Base-by-base conservation (phyloP, 1,139 yeast species). In the Yamadazyma blattariae region DNA sequence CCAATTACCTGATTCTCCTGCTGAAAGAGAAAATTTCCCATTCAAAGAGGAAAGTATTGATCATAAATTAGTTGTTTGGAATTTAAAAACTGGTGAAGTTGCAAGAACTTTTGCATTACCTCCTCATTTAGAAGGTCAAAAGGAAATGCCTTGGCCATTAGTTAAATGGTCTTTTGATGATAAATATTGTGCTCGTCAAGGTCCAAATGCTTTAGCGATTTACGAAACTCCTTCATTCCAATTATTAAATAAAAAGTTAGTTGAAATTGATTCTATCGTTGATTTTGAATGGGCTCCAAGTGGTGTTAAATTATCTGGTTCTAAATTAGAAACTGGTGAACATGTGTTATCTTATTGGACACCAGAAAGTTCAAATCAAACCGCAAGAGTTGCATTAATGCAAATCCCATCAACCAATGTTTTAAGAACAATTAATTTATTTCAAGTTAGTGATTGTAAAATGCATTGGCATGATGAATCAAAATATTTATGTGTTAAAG, bases 211-310 rank as follows among this genome's bases (percentile, higher is more conserved):
- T 37, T 72, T 94, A 50, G 92, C 96, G 33, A 77, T 94, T 46
- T 94, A 90, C 63, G 81, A 80, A 38, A 75, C 88, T 33, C 79
- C 86, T 57, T 73, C 81, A 31, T 81, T 77, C 68, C 72, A 71
- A 48, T 65, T 92, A 46, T 68, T 92, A 49, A 97, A 89, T 55
- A 87, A 86, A 67, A 90, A 90, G 67, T 70, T 87, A 50, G 71
- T 89, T 54, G 87, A 85, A 64, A 76, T 89, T 49, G 88, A 86
- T 29, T 95, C 90, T 38, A 77, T 94, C 46, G 81, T 81, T 51
- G 97, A 90, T 62, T 92, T 94, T 56, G 95, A 89, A 59, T 92
- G 95, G 79, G 89, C 97, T 19, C 98, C 99, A 44, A 81, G 92
- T 26, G 84, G 84, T 45, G 86, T 88, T 31, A 71, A 75, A 47